Conservation (phyloP, 306 rosid genomes). For the Glycyrrhiza uralensis region DNA sequence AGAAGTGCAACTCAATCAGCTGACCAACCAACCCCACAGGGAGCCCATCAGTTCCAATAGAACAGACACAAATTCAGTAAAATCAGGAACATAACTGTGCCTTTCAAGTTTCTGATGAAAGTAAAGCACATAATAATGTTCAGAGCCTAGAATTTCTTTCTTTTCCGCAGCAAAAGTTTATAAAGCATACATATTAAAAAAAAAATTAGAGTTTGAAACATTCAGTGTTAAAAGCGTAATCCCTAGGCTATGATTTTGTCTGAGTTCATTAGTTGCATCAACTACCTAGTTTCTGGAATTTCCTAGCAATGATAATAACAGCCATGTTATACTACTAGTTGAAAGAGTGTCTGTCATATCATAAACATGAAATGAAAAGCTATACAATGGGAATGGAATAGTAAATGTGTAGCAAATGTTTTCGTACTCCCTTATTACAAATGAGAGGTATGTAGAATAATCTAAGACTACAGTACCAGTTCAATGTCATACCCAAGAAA, state of each 20-base stretch:
- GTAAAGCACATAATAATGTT: background rate
- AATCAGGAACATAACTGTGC: background rate
- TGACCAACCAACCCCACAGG: background rate
- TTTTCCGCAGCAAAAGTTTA: background rate
- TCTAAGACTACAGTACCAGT: background rate
- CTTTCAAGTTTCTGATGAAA: too few species aligned
- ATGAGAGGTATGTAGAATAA: background rate
- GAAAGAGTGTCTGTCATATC: background rate
- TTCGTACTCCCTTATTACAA: background rate
- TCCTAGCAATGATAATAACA: background rate
- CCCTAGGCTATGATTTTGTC: background rate
- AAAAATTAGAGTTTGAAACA: background rate
- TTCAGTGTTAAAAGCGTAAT: background rate
- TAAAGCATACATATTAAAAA: background rate
- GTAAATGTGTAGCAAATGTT: background rate
- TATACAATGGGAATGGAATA: background rate
- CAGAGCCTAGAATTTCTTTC: background rate
- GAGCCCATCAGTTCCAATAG: background rate
- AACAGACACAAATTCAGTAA: background rate
- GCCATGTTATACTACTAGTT: background rate
- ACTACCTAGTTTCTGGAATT: background rate
- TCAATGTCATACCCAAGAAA: background rate
- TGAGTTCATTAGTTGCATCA: background rate
- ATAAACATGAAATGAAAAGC: background rate
- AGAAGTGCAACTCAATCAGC: background rate